Conservation (phyloP, 495 filamentous ascomycete genomes). For the Rostrohypoxylon terebratum region DNA sequence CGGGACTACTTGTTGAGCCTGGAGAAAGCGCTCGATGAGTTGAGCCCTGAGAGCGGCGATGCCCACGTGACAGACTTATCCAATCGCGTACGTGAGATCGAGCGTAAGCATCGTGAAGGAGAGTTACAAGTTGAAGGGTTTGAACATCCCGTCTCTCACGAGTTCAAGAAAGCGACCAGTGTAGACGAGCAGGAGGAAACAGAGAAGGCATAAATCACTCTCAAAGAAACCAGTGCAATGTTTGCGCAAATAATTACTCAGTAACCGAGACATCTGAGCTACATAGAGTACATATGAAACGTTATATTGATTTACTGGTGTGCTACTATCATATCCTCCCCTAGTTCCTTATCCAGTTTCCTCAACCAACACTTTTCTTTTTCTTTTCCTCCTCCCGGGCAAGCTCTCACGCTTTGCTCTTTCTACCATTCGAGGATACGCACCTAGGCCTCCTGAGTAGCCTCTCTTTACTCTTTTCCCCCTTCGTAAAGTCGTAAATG, state of each 20-base stretch:
- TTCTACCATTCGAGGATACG: neutral
- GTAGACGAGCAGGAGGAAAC: constrained; percentile 71
- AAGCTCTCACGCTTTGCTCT: neutral
- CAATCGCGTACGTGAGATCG: constrained; percentile 65
- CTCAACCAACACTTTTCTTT: neutral
- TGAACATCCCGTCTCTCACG: constrained; percentile 46
- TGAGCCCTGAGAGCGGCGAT: constrained; percentile 85
- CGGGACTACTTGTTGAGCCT: constrained; percentile 89
- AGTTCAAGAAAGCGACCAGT: constrained; percentile 62
- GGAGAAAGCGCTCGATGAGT: constrained; percentile 77
- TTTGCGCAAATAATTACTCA: neutral
- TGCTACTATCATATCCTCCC: constrained; percentile 1
- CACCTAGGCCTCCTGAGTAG: neutral
- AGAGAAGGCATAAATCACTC: constrained; percentile 55
- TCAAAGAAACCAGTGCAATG: constrained; percentile 8
- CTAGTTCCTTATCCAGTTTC: neutral
- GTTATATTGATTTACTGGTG: constrained; percentile 23
- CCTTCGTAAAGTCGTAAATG: constrained; percentile 40
- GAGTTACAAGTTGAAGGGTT: constrained; percentile 35
- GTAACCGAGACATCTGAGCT: neutral
- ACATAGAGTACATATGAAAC: constrained; percentile 7
- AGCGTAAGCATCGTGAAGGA: constrained; percentile 49
- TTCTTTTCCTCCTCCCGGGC: neutral
- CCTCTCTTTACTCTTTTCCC: neutral
- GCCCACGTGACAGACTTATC: constrained; percentile 78